Conservation (phyloP, 352 stramenopile species). For the Phytopythium oedochilum region DNA sequence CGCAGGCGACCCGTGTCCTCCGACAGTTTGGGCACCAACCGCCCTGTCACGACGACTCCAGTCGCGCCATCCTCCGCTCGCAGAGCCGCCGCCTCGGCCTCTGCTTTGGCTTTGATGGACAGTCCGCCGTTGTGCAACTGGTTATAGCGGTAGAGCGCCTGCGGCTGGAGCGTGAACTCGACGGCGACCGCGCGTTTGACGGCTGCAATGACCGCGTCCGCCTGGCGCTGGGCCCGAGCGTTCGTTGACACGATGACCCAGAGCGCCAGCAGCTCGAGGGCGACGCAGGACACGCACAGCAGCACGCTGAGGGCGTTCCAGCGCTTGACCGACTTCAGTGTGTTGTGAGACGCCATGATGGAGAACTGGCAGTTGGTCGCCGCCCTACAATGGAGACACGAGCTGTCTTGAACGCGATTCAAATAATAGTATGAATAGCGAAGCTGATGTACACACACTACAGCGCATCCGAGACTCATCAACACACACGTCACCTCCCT, state of each 20-base stretch:
- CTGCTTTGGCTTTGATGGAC: neutral
- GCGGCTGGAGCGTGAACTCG: constrained; percentile 26
- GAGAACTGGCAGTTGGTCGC: neutral
- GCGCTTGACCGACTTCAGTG: constrained; percentile 2
- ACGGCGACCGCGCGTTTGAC: constrained; percentile 21
- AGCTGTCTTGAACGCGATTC: too few species aligned
- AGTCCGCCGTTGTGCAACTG: neutral
- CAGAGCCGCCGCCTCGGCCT: neutral
- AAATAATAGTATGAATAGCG: constrained; percentile 1
- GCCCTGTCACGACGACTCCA: constrained; percentile 14
- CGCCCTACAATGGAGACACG: too few species aligned
- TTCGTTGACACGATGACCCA: constrained; percentile 17
- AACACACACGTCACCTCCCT: neutral
- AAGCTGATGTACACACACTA: neutral
- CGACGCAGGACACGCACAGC: neutral
- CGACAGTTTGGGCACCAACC: constrained; percentile 20
- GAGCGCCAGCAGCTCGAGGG: constrained; percentile 12
- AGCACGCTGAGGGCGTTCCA: constrained; percentile 6
- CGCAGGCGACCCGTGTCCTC: constrained; percentile 31
- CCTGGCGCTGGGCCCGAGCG: constrained; percentile 15
- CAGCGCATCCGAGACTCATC: neutral
- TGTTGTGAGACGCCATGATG: neutral
- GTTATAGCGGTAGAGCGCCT: constrained; percentile 9
- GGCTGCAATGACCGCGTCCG: constrained; percentile 13
- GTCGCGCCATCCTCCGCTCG: neutral